These are phyloP conservation scores for Boletus speciosus DNA, from an alignment of 768 basidiomycete genomes.

Conservation along the genomic window DNA sequence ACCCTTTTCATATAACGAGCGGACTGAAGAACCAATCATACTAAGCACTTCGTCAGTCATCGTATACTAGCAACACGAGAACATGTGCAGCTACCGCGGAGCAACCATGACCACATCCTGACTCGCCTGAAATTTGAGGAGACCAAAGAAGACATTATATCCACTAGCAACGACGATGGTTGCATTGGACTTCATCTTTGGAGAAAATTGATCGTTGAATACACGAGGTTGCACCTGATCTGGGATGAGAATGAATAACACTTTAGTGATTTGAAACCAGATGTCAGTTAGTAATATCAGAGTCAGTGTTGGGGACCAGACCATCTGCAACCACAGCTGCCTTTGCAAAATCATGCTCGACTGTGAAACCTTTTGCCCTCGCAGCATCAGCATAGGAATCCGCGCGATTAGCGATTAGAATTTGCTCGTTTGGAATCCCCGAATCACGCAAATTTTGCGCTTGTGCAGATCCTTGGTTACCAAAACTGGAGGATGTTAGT, in stretches of 20 bases:
- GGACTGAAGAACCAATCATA: conserved; percentile 66
- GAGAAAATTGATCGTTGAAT: conserved; percentile 55
- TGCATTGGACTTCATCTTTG: conserved; percentile 45
- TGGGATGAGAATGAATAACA: conserved; percentile 59
- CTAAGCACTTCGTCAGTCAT: conserved; percentile 26
- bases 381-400: conserved; percentile 59
- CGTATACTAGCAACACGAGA: neutral
- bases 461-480: conserved; percentile 65
- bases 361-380: conserved; percentile 51
- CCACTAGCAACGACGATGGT: conserved; percentile 60
- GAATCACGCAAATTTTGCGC: conserved; percentile 64
- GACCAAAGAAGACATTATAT: conserved; percentile 62
- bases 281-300: neutral
- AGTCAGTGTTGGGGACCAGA: conserved; percentile 21
- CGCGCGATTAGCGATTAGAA: conserved; percentile 54
- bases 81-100: conserved; percentile 38
- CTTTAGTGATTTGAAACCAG: conserved; percentile 26
- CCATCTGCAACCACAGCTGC: conserved; percentile 56
- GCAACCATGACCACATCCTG: conserved; percentile 69
- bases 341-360: conserved; percentile 54
- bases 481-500: conserved; percentile 40
- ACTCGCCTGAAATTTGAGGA: conserved; percentile 48
- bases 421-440: conserved; percentile 58
- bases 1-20: conserved; percentile 55
- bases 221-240: conserved; percentile 62